Conservation (phyloP, 139 green algal species). For the Tetradesmus obliquus region DNA sequence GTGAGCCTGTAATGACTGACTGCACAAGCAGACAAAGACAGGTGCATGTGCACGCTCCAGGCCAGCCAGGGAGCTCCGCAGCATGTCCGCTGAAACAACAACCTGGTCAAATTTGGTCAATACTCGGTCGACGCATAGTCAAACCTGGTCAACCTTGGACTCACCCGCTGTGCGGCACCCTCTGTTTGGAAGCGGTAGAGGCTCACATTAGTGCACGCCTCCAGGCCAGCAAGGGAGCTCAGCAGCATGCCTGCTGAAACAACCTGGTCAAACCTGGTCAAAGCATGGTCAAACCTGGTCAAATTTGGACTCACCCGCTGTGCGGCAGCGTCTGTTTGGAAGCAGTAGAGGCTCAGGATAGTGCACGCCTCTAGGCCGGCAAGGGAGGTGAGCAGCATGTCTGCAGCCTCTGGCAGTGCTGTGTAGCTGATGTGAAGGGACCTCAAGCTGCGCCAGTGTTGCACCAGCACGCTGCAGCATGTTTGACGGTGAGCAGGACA, state of each 20-base stretch:
- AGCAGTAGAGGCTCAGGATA: slow-evolving; percentile 34
- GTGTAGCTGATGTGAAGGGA: slow-evolving; percentile 33
- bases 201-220: not conserved
- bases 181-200: not conserved
- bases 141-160: no score
- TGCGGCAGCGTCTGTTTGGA: not conserved
- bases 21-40: no score
- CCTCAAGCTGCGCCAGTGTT: slow-evolving; percentile 8
- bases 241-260: not conserved
- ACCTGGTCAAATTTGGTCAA: no score
- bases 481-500: not conserved
- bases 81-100: no score
- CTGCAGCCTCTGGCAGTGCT: not conserved
- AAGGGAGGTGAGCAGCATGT: not conserved
- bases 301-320: not conserved
- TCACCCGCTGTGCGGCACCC: no score
- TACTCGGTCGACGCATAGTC: no score
- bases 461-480: slow-evolving; percentile 22
- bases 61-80: no score
- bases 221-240: not conserved
- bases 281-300: not conserved
- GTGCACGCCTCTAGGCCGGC: not conserved
- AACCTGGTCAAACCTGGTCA: not conserved
- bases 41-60: not conserved
- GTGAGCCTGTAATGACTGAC: no score